These are phyloP conservation scores for Hygrophoropsis aurantiaca DNA, from an alignment of 768 basidiomycete genomes.

Conservation along the genomic window DNA sequence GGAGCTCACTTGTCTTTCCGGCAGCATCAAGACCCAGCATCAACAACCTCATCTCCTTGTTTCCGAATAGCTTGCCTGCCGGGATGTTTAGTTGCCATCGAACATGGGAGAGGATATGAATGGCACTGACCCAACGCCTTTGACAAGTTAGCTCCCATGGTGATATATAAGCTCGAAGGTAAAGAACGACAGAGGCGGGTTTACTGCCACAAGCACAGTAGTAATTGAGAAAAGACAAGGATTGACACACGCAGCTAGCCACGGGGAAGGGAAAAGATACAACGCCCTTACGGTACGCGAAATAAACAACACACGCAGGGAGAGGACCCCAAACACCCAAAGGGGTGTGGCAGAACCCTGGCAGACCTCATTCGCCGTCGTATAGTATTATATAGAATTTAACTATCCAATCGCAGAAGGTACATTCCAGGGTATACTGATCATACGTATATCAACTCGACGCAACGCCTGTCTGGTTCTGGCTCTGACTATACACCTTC, in stretches of 20 bases:
- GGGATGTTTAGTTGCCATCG: conserved; percentile 7
- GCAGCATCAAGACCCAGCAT: conserved; percentile 98
- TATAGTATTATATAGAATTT: too few relatives aligned
- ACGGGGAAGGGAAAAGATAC: conserved; percentile 5
- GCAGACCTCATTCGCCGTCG: too few relatives aligned
- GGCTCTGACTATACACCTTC: conserved; percentile 77
- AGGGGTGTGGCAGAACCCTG: neutral
- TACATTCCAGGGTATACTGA: neutral
- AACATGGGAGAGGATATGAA: conserved; percentile 2
- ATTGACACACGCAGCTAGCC: neutral
- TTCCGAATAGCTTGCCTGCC: conserved; percentile 90
- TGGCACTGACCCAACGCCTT: conserved; percentile 77
- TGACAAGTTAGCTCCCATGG: conserved; percentile 86
- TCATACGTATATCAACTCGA: conserved; percentile 10
- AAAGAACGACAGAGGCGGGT: conserved; percentile 61
- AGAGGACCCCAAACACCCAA: conserved; percentile 30
- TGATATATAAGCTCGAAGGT: conserved; percentile 35
- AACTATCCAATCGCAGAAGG: too few relatives aligned
- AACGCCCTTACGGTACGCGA: neutral
- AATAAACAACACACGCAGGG: conserved; percentile 11
- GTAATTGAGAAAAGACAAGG: conserved; percentile 20
- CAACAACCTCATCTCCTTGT: conserved; percentile 97
- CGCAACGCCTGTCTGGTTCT: conserved; percentile 17
- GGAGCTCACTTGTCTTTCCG: conserved; percentile 90
- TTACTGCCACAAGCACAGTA: conserved; percentile 29